Evolutionary conservation across 2,329 filamentous ascomycete genomes (phyloP).

Genomic region (Aspergillus sp.): DNA sequence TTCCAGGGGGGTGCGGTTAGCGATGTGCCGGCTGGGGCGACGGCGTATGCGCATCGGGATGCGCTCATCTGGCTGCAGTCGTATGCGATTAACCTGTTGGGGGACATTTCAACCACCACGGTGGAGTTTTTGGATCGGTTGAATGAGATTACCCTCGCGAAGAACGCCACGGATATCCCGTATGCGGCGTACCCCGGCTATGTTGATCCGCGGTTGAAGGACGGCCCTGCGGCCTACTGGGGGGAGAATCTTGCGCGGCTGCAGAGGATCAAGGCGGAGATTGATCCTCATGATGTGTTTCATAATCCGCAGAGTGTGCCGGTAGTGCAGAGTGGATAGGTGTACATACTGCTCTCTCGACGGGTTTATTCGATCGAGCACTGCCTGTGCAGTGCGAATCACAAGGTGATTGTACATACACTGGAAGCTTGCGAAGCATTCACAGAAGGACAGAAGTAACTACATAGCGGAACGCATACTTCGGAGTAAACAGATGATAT

Average conservation of each 20-base stretch:
- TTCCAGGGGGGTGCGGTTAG: constrained; percentile 60
- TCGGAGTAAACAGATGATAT: too few relatives aligned
- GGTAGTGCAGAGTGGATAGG: neutral
- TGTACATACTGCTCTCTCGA: neutral
- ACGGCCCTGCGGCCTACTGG: constrained; percentile 56
- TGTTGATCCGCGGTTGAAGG: constrained; percentile 52
- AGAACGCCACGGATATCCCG: constrained; percentile 17
- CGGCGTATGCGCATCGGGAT: constrained; percentile 63
- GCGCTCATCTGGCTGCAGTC: constrained; percentile 62
- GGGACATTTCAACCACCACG: constrained; percentile 44
- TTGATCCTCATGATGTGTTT: constrained; percentile 57
- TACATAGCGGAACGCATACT: too few relatives aligned
- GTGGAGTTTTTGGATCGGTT: constrained; percentile 53
- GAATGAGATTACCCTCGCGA: constrained; percentile 38
- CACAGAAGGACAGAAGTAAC: too few relatives aligned
- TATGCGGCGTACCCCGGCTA: constrained; percentile 66
- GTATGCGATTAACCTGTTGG: constrained; percentile 54
- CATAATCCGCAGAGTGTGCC: constrained; percentile 56
- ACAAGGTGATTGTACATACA: too few relatives aligned
- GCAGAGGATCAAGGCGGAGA: constrained; percentile 50
- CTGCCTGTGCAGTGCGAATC: too few relatives aligned
- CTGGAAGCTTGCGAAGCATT: too few relatives aligned
- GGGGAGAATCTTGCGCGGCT: constrained; percentile 51
- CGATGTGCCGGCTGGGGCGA: constrained; percentile 55
- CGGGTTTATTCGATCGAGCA: neutral